Percentiles rank a stretch among this genome's conserved stretches.
Evolutionary conservation across 1,284 basidiomycete genomes (phyloP).

Genomic region (Macrocystidia cucumis): DNA sequence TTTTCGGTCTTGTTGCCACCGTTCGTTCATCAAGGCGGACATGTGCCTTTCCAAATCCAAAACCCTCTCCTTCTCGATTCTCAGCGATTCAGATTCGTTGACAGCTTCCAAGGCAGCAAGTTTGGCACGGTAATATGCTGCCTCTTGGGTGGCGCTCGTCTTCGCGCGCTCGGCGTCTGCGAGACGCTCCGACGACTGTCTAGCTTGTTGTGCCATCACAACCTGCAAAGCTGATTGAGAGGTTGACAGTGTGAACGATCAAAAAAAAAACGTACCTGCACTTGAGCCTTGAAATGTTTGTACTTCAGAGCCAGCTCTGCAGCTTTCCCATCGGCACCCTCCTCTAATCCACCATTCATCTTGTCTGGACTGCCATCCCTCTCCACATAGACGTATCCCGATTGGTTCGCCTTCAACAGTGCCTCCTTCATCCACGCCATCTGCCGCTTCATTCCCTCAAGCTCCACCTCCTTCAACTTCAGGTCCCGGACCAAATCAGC

Average conservation of each 20-base stretch:
- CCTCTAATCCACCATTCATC: conserved; percentile 27
- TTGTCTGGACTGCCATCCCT: conserved; percentile 32
- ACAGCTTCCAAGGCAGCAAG: conserved; percentile 78
- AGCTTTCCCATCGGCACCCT: conserved; percentile 38
- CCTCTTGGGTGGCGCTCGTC: conserved; percentile 84
- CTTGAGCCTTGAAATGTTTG: conserved; percentile 83
- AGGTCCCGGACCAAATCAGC: conserved; percentile 73
- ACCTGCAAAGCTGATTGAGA: conserved; percentile 34
- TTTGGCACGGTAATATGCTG: conserved; percentile 95
- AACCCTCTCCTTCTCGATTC: conserved; percentile 78
- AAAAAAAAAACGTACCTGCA: conserved; percentile 65
- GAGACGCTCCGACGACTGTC: conserved; percentile 69
- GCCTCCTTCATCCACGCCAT: conserved; percentile 87
- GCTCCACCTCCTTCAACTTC: conserved; percentile 74
- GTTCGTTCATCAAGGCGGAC: conserved; percentile 57
- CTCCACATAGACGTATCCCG: conserved; percentile 76
- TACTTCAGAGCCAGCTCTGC: conserved; percentile 75
- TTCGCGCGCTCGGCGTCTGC: conserved; percentile 78
- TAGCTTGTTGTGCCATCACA: conserved; percentile 69
- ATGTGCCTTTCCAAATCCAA: conserved; percentile 78
- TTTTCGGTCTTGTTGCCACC: conserved; percentile 62
- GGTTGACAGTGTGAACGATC: conserved; percentile 3
- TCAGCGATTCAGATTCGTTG: conserved; percentile 56
- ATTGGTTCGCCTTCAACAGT: conserved; percentile 67
- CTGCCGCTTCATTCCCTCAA: conserved; percentile 72